These are phyloP conservation scores for Yarrowia galli DNA, from an alignment of 1,139 yeast species.

Conservation along the genomic window DNA sequence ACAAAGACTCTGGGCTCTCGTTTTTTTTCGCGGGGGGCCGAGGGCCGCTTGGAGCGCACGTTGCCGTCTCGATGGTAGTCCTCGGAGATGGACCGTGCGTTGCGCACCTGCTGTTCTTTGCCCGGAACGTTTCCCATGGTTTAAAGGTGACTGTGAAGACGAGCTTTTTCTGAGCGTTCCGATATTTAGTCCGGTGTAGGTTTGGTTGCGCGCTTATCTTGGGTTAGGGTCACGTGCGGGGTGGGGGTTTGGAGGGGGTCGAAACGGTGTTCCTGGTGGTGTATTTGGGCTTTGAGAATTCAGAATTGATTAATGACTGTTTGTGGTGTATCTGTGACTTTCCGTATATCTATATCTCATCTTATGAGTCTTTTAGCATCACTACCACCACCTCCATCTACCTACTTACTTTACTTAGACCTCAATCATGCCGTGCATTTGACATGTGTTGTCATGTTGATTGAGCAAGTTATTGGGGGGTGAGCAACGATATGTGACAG, in stretches of 20 bases:
- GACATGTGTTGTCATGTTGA: conserved; percentile 26
- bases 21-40: conserved; percentile 23
- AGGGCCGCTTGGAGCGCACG: conserved; percentile 1
- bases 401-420: no score
- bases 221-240: conserved; percentile 38
- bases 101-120: conserved; percentile 27
- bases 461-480: background rate
- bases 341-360: no score
- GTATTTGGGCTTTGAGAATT: no score
- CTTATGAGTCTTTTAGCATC: no score
- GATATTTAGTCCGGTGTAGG: conserved; percentile 11
- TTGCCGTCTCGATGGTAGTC: conserved; percentile 26
- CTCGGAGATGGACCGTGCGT: conserved; percentile 25
- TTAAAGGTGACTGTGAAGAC: background rate
- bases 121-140: conserved; percentile 38
- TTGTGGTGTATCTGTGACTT: no score
- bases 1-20: conserved; percentile 32
- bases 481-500: background rate
- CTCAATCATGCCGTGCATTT: conserved; percentile 12
- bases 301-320: no score
- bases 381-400: no score
- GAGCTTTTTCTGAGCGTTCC: background rate
- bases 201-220: conserved; percentile 35
- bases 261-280: background rate
- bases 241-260: background rate